phyloP scores from a whole-genome alignment of 2,329 filamentous ascomycete species.

The Beauveria pseudobassiana region DNA sequence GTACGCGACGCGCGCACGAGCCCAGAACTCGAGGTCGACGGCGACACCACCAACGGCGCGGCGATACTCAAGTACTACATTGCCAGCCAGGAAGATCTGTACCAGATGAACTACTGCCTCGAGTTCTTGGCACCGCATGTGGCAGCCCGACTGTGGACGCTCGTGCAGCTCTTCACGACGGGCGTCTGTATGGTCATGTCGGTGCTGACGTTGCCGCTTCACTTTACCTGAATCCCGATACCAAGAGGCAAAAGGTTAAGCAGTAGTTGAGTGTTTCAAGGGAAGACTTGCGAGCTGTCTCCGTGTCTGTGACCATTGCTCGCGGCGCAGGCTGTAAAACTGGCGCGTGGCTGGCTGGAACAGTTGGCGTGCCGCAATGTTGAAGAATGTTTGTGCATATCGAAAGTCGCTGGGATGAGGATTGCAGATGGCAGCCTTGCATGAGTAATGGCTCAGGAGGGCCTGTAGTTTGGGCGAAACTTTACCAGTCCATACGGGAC shows the following conservation, averaged over 20 bases:
- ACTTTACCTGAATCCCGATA: constrained; percentile 22
- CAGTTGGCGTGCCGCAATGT: background rate
- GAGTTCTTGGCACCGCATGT: constrained; percentile 61
- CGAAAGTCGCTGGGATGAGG: background rate
- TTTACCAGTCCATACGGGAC: background rate
- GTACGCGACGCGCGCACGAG: constrained; percentile 14
- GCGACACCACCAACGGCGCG: constrained; percentile 16
- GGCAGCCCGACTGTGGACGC: constrained; percentile 44
- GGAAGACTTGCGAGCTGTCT: background rate
- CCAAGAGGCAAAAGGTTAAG: constrained; percentile 10
- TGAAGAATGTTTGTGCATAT: background rate
- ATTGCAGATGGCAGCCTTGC: no score
- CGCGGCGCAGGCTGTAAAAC: no score
- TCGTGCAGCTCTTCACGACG: constrained; percentile 59
- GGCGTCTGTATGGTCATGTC: constrained; percentile 54
- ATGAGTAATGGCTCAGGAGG: background rate
- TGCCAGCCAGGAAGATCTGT: constrained; percentile 69
- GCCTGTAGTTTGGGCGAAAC: background rate
- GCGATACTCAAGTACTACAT: constrained; percentile 54
- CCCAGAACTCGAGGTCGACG: constrained; percentile 13
- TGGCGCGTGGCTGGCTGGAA: background rate
- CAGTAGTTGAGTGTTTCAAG: background rate
- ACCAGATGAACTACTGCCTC: constrained; percentile 68
- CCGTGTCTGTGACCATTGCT: background rate
- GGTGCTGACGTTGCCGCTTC: constrained; percentile 34